Base-by-base conservation (phyloP, 1,139 yeast genomes). In the Cylindricascospora bacillispora region DNA sequence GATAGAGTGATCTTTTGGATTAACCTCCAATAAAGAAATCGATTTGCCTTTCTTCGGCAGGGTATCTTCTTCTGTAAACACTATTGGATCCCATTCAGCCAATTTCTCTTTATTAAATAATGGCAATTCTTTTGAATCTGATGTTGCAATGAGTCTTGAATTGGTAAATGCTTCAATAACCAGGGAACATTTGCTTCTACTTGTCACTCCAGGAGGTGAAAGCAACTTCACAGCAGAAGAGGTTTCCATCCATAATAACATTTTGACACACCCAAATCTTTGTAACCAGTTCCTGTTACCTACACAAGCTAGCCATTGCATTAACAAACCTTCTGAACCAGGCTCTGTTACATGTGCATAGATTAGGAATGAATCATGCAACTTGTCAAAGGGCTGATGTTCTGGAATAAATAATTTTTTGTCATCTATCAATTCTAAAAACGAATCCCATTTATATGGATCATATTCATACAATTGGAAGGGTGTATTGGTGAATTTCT, bases 291-390 rank as follows among this genome's bases (percentile, higher is more conserved):
- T 80, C 29, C 67, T 63, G 48, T 76, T 67, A 1, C 70, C 73
- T 25, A 77, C 60, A 50, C 93, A 80, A 43, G 66, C 66, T 19
- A 80, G 53, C 73, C 86, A 80, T 56, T 83, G 94, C 28, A 81
- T 77, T 22, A 78, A 54, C 15, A 81, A 62, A 27, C 77, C 70
- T 49, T 80, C 93, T 5, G 83, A 83, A 16, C 60, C 54, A 20
- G 52, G 36, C 10, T 66, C 62, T 0, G 81, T 62, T 28, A 80
- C 60, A 47, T 80, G 78, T 1, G 76, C 93, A 2, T 73, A 60
- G 18, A 80, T 59, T 23, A 86, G 54, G 11, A 86, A 54, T 30
- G 72, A 68, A 31, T 72, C 67, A 52, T 83, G 76, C 13, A 78
- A 52, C n/a, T 62, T 56, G 24, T 60, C 63, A 29, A 68, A 49